phyloP scores from a whole-genome alignment of 768 basidiomycete genomes.

The Tephrocybe sp. region DNA sequence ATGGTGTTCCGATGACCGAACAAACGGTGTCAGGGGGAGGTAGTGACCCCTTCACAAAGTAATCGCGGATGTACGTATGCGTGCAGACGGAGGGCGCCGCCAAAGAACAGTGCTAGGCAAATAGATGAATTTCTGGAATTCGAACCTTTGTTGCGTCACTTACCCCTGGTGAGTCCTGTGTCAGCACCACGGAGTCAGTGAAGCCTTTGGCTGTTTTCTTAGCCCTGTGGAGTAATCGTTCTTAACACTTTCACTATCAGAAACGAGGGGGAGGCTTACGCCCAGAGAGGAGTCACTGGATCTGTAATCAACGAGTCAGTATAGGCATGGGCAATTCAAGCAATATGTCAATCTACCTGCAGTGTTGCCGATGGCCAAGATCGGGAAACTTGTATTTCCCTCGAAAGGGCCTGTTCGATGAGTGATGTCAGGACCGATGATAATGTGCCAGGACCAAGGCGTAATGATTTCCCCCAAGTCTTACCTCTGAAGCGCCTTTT shows the following conservation, averaged over 20 bases:
- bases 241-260: neutral
- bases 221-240: conserved; percentile 26
- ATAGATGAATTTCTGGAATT: neutral
- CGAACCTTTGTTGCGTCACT: conserved; percentile 13
- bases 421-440: neutral
- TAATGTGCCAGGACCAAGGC: too few relatives aligned
- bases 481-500: conserved; percentile 24
- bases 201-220: conserved; percentile 38
- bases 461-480: too few relatives aligned
- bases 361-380: conserved; percentile 27
- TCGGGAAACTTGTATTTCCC: conserved; percentile 30
- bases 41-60: conserved; percentile 40
- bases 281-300: conserved; percentile 26
- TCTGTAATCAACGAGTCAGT: conserved; percentile 13
- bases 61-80: conserved; percentile 30
- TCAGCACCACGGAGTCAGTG: conserved; percentile 37
- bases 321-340: neutral
- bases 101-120: conserved; percentile 25
- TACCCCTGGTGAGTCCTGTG: conserved; percentile 42
- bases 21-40: conserved; percentile 42
- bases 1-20: conserved; percentile 27
- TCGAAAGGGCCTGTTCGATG: conserved; percentile 24
- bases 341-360: conserved; percentile 16
- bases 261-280: conserved; percentile 15
- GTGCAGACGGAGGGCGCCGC: conserved; percentile 26